A percentile compares a stretch with the other conserved stretches of the same genome.
phyloP scores from a whole-genome alignment of 805 yeast genomes.

The Metahyphopichia silvanorum region DNA sequence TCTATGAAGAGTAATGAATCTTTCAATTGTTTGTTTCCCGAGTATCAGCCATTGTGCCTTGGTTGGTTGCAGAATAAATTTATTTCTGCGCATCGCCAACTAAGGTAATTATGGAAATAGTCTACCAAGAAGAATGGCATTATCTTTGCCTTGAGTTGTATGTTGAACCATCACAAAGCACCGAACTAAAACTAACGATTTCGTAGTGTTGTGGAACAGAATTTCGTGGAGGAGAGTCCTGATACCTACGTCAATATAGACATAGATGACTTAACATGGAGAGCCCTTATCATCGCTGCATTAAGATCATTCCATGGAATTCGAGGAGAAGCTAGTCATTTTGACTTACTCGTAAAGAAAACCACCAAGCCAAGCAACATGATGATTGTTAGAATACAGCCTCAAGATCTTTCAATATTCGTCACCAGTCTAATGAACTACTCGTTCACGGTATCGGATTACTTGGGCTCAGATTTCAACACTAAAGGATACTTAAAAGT shows the following conservation, averaged over 20 bases:
- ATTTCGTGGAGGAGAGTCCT: conserved; percentile 6
- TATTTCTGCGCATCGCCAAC: no score
- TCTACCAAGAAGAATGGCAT: conserved; percentile 15
- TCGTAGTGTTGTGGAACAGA: conserved; percentile 12
- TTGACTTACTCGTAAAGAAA: conserved; percentile 20
- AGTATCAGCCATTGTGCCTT: no score
- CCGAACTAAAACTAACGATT: conserved; percentile 7
- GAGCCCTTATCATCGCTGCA: conserved; percentile 18
- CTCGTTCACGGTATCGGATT: conserved; percentile 25
- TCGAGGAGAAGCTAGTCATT: conserved; percentile 29
- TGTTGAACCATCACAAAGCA: conserved; percentile 6
- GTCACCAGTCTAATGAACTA: conserved; percentile 27
- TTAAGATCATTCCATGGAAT: conserved; percentile 29
- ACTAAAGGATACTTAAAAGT: conserved; percentile 14
- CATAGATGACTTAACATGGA: conserved; percentile 32
- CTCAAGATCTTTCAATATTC: conserved; percentile 26
- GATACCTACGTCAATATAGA: conserved; percentile 11
- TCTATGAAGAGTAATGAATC: no score
- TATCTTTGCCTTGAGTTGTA: conserved; percentile 21
- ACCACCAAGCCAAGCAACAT: conserved; percentile 8
- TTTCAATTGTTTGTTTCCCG: no score
- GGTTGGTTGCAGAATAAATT: no score
- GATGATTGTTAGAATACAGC: conserved; percentile 24
- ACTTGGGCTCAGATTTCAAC: conserved; percentile 18
- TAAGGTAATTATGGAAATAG: no score